Evolutionary conservation across 192 early-diverging fungal species (phyloP), one percentile per base, ranked within the genome.

Genomic region (Entomortierella parvispora): DNA sequence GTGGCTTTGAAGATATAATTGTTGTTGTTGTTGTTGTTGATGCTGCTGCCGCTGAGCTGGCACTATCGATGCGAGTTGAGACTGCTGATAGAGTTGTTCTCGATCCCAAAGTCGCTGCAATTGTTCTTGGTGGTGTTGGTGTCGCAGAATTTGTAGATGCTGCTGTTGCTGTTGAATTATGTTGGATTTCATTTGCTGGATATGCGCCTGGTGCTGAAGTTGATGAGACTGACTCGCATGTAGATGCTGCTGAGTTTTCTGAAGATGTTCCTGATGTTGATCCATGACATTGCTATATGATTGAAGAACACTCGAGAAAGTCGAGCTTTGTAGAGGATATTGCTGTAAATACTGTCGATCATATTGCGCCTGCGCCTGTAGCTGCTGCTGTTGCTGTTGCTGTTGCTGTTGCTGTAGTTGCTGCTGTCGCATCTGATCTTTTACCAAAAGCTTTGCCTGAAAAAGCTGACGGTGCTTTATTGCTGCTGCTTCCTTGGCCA

Each of bases 401-500:
- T 22, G 57, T 43, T 58, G 57, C 12, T 53, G 51, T 26, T 53
- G 51, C 5, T 28, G 51, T 53, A 28, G 51, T 26, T 53, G 51
- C 17, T 53, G 51, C 6, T 29, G 14, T 23, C 37, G 40, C 47
- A 42, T 17, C 5, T 37, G 65, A 14, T 62, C 71, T 50, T 77
- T 77, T 14, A 48, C 29, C 15, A 48, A 40, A 20, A 61, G 32
- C 45, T 58, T 77, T 31, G 52, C 60, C 32, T 68, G 59, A 28
- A 68, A 32, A 20, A 77, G 50, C 42, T 77, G 65, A 18, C 46
- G 65, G 28, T 77, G 74, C 26, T 77, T 77, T 25, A 63, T 12
- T 1, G 61, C 65, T 12, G 74, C 74, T 2, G 74, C 74, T 28
- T 77, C 74, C 33, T 64, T 77, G 29, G 74, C 74, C 37, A 77